phyloP scores from a whole-genome alignment of 1,139 yeast genomes.

The Arxiozyma bovina region DNA sequence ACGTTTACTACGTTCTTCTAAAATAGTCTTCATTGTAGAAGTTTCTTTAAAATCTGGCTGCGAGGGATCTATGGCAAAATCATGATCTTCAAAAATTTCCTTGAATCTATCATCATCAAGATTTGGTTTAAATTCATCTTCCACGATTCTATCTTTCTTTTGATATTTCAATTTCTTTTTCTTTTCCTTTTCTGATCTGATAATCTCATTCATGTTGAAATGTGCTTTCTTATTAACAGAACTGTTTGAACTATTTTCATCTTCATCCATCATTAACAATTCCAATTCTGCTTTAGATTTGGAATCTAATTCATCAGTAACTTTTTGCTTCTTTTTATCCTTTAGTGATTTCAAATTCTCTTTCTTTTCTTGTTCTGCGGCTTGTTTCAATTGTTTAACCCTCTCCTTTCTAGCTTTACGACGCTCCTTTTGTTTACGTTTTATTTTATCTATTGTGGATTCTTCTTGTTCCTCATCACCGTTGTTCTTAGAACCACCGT shows the following conservation, averaged over 20 bases:
- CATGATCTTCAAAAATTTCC: conserved; percentile 80
- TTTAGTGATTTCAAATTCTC: conserved; percentile 25
- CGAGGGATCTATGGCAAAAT: conserved; percentile 87
- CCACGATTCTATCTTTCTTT: conserved; percentile 41
- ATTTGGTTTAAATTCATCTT: conserved; percentile 60
- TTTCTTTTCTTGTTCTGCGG: conserved; percentile 37
- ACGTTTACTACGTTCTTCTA: conserved; percentile 66
- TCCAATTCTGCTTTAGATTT: conserved; percentile 51
- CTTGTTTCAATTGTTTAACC: conserved; percentile 48
- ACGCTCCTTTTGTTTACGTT: conserved; percentile 88
- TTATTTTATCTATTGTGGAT: conserved; percentile 71
- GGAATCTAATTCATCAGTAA: conserved; percentile 17
- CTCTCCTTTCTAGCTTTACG: conserved; percentile 72
- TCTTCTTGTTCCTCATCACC: conserved; percentile 47
- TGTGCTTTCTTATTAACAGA: conserved; percentile 40
- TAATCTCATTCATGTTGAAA: conserved; percentile 71
- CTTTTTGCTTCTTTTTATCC: conserved; percentile 16
- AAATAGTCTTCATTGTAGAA: conserved; percentile 70
- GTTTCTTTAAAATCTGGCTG: conserved; percentile 84
- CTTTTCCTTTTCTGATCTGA: conserved; percentile 59
- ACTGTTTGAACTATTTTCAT: conserved; percentile 39
- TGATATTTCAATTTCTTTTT: conserved; percentile 45
- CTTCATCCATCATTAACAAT: conserved; percentile 66
- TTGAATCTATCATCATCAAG: conserved; percentile 78
- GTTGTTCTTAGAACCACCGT: conserved; percentile 18